Evolutionary conservation across 257 asterid genomes (phyloP), one percentile per base, ranked within the genome.

Genomic region (Rubia yunnanensis): DNA sequence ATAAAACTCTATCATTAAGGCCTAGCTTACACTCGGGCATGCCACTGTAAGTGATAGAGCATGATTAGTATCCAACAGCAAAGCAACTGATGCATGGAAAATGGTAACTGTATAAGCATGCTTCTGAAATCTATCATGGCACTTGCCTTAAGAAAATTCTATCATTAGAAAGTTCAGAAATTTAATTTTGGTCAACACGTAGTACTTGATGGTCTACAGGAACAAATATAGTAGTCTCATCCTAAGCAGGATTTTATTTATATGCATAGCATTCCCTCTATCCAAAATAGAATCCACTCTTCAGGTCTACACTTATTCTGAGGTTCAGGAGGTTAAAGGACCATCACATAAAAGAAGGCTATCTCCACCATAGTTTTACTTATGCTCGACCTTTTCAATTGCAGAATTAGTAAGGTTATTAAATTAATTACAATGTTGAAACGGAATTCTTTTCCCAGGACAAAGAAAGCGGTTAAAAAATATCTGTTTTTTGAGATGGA

Each of bases 11-110:
- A 63, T 82, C 87, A 62, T 79, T 79, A 11, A 82, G 80, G 54
- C 85, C 85, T 57, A 82, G 80, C 75, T 82, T 82, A 70, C 83
- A 79, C 54, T 78, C 84, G 18, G 82, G 85, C 84, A 76, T 77
- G 66, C 84, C 85, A 73, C 84, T 82, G 72, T 50, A 71, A 52
- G 8, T 54, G 64, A 66, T 50, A 49, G 53, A 39, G 66, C 57
- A 56, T 5, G 61, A 24, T 48, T 48, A 54, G 22, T 18, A 36
- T 28, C 44, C 8, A 26, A 22, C 10, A 32, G 36, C 38, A 24
- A 26, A 67, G 65, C 54, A 34, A 31, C 38, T 17, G 20, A 63
- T 63, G 58, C 0, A 20, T 32, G 20, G 22, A 18, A 52, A 65
- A 23, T 4, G 27, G 52, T 65, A 15, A 24, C 34, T 23, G 20